Evolutionary conservation across 2,329 filamentous ascomycete species (phyloP).

Genomic region (Fusarium tupiense): DNA sequence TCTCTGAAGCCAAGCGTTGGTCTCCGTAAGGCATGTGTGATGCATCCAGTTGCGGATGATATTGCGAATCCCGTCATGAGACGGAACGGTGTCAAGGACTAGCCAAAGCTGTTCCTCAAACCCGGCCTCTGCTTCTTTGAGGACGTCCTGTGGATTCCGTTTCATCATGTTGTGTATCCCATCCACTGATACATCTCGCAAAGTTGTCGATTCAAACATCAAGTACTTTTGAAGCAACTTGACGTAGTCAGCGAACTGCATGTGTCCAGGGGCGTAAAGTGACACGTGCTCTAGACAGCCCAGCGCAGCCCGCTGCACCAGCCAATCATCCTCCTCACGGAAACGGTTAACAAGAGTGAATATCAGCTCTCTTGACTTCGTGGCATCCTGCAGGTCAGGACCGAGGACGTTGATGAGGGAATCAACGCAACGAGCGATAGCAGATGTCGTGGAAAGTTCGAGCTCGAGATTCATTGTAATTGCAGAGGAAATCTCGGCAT

Average conservation of each 20-base stretch:
- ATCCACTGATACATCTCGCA: slow-evolving; percentile 84
- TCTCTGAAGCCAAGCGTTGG: slow-evolving; percentile 84
- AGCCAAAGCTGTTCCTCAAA: slow-evolving; percentile 95
- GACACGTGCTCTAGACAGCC: slow-evolving; percentile 90
- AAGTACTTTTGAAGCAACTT: slow-evolving; percentile 82
- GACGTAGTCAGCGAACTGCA: slow-evolving; percentile 87
- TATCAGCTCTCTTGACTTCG: slow-evolving; percentile 91
- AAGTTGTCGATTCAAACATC: slow-evolving; percentile 71
- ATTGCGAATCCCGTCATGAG: slow-evolving; percentile 82
- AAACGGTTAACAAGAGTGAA: slow-evolving; percentile 87
- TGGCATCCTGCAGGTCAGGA: slow-evolving; percentile 91
- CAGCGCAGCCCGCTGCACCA: slow-evolving; percentile 80
- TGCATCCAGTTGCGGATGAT: slow-evolving; percentile 94
- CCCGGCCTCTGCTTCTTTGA: slow-evolving; percentile 77
- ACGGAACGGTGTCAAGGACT: slow-evolving; percentile 79
- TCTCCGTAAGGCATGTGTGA: slow-evolving; percentile 85
- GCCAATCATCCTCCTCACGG: slow-evolving; percentile 74
- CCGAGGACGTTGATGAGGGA: slow-evolving; percentile 97
- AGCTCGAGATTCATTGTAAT: slow-evolving; percentile 92
- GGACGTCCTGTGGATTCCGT: slow-evolving; percentile 83
- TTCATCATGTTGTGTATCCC: slow-evolving; percentile 97
- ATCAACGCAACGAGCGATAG: slow-evolving; percentile 88
- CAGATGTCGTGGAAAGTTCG: slow-evolving; percentile 82
- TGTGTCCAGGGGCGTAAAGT: slow-evolving; percentile 87
- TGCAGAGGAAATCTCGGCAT: slow-evolving; percentile 80